phyloP scores from a whole-genome alignment of 495 filamentous ascomycete genomes.

The Penicillium nucicola region DNA sequence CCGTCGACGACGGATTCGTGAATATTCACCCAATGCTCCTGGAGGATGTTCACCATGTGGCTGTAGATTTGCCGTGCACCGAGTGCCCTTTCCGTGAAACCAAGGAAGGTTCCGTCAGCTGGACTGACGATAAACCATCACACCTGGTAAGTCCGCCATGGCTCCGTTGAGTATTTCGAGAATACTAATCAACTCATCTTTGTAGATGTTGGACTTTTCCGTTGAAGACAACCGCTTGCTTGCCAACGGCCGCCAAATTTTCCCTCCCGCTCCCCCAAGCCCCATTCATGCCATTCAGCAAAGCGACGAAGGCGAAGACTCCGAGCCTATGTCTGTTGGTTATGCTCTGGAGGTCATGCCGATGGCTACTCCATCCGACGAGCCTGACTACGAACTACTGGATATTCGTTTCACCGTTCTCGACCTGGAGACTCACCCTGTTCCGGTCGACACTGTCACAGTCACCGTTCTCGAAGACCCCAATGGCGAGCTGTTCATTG shows the following conservation, averaged over 20 bases:
- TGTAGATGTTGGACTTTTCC: conserved; percentile 41
- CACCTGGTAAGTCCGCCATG: conserved; percentile 32
- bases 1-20: conserved; percentile 24
- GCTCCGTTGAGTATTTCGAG: not conserved
- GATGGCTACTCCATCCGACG: conserved; percentile 24
- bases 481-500: conserved; percentile 36
- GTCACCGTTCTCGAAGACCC: conserved; percentile 40
- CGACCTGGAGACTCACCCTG: conserved; percentile 47
- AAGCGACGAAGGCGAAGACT: conserved; percentile 33
- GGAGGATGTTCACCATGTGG: conserved; percentile 27
- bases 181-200: not conserved
- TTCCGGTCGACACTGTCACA: conserved; percentile 46
- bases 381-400: conserved; percentile 29
- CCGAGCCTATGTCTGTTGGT: conserved; percentile 35
- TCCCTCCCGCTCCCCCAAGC: conserved; percentile 39
- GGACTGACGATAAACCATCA: conserved; percentile 35
- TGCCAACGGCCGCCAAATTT: conserved; percentile 49
- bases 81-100: conserved; percentile 45
- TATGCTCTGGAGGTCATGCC: conserved; percentile 45
- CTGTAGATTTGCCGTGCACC: conserved; percentile 41
- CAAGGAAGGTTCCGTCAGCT: conserved; percentile 30
- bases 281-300: conserved; percentile 36
- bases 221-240: conserved; percentile 39
- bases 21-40: conserved; percentile 25
- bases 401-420: conserved; percentile 46